Percentiles rank a stretch among this genome's conserved stretches.
These are phyloP conservation scores for Maudiozyma barnettii DNA, from an alignment of 805 yeast genomes.

Conservation along the genomic window DNA sequence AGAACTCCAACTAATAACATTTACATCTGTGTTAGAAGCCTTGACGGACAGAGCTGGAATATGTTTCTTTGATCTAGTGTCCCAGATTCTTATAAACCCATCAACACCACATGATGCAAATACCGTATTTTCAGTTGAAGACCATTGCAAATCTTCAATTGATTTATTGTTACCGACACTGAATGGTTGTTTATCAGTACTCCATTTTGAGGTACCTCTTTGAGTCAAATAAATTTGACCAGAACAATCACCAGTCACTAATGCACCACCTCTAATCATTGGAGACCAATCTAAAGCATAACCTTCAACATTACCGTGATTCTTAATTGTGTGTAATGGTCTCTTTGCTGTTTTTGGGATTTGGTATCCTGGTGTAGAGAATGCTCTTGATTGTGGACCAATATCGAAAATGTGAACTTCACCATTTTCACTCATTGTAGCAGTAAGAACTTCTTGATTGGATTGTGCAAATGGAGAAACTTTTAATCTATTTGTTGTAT, in stretches of 20 bases:
- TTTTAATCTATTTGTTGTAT: conserved; percentile 84
- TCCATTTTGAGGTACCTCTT: conserved; percentile 71
- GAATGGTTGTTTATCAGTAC: conserved; percentile 77
- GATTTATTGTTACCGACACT: conserved; percentile 52
- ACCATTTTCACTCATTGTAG: conserved; percentile 83
- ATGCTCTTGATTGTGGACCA: conserved; percentile 67
- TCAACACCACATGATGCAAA: conserved; percentile 93
- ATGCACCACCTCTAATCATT: conserved; percentile 62
- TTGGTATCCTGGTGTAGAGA: conserved; percentile 78
- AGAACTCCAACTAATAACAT: conserved; percentile 92
- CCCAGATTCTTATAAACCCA: conserved; percentile 80
- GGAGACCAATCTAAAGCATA: conserved; percentile 98
- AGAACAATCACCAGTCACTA: conserved; percentile 79
- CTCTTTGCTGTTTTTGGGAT: conserved; percentile 69
- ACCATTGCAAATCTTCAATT: conserved; percentile 97
- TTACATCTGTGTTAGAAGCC: conserved; percentile 78
- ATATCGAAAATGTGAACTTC: conserved; percentile 81
- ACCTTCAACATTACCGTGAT: conserved; percentile 94
- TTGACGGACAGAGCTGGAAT: conserved; percentile 78
- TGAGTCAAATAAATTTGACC: conserved; percentile 76
- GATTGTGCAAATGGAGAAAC: conserved; percentile 65
- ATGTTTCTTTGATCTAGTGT: conserved; percentile 85
- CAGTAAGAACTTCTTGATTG: conserved; percentile 69
- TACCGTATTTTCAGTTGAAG: conserved; percentile 82
- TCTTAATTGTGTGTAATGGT: conserved; percentile 72